A percentile compares a stretch with the other conserved stretches of the same genome.
These are phyloP conservation scores for Lachancea thermotolerans DNA, from an alignment of 805 yeast genomes.

Conservation along the genomic window DNA sequence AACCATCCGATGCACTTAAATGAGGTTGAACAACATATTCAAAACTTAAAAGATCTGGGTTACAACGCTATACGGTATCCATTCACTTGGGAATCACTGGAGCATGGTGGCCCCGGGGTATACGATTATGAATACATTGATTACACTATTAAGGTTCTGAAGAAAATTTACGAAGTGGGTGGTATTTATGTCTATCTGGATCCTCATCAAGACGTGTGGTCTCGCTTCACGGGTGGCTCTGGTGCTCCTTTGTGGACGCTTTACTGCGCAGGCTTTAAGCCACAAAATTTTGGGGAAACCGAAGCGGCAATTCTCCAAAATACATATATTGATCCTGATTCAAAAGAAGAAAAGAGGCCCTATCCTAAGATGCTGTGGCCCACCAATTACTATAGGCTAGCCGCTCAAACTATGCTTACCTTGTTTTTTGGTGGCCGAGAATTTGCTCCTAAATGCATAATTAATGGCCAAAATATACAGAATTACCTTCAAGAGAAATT, in stretches of 20 bases:
- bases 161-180: conserved; percentile 52
- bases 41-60: conserved; percentile 71
- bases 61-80: conserved; percentile 71
- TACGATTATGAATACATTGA: conserved; percentile 75
- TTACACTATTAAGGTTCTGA: conserved; percentile 57
- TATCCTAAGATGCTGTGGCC: conserved; percentile 92
- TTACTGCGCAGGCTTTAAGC: conserved; percentile 82
- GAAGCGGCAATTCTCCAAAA: conserved; percentile 80
- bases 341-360: conserved; percentile 32
- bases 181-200: conserved; percentile 77
- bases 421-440: conserved; percentile 72
- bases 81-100: conserved; percentile 88
- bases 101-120: conserved; percentile 77
- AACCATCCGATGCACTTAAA: conserved; percentile 74
- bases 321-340: conserved; percentile 33
- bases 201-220: conserved; percentile 95
- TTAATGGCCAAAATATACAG: conserved; percentile 73
- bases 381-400: conserved; percentile 73
- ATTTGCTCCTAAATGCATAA: conserved; percentile 67
- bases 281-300: conserved; percentile 58
- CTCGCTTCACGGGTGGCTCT: conserved; percentile 79
- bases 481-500: conserved; percentile 64
- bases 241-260: conserved; percentile 95
- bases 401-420: conserved; percentile 76
- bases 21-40: conserved; percentile 64